Base-by-base conservation (phyloP, 2,329 filamentous ascomycete species). In the Sclerotinia nivalis region DNA sequence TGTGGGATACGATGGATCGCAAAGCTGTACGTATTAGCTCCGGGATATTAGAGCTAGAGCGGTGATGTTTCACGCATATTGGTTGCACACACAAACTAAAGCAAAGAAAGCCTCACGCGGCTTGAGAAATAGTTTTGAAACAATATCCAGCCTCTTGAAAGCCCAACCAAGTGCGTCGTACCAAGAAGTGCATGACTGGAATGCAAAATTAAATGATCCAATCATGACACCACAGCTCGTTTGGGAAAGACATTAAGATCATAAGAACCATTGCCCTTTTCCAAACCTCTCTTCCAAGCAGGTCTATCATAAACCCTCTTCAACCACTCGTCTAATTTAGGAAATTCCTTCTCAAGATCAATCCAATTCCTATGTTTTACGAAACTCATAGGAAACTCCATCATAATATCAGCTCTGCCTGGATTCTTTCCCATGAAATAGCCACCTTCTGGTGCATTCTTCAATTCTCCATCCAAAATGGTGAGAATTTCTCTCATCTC, bases 381-480 rank as follows among this genome's bases (percentile, higher is more conserved):
- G 45, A 75, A 72, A 59, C 76, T 77, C 72, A 80, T 72, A 0
- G 73, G 74, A 62, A 73, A 80, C 47, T 74, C 76, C 69, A 79
- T 50, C 66, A 77, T 74, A 15, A 80, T 74, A 74, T 80, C 79
- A 25, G 76, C 75, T 47, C 79, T 67, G 1, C 79, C 79, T 7
- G 76, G 74, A 28, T 72, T 50, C 52, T 69, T 69, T 1, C 79
- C 79, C 43, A 74, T 74, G 64, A 77, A 76, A 47, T 54, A 77
- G 7, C 72, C 73, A 20, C 74, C 73, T 13, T 54, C 15, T 0
- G 72, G 71, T 10, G 68, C 72, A 37, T 73, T 71, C 31, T 70
- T 73, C 45, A 77, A 65, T 61, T 74, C 72, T 67, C 69, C 66
- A 66, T 75, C 71, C 49, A 77, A 50, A 31, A 71, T 56, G 22